Conservation (phyloP, 306 rosid species). For the Dryas drummondii region DNA sequence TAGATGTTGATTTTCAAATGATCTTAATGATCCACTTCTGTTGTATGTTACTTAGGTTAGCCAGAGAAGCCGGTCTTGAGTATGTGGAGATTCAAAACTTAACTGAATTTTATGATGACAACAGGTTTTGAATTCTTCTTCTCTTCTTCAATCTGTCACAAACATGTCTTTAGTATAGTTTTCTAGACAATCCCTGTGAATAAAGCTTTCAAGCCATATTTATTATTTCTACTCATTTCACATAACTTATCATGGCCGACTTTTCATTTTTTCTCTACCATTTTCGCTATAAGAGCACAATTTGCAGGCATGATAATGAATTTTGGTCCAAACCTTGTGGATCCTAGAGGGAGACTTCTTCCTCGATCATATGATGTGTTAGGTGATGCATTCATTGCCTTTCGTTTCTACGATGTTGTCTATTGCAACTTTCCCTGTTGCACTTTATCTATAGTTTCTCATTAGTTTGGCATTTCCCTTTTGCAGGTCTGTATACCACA, state of each 20-base stretch:
- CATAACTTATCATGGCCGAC: slow-evolving; percentile 16
- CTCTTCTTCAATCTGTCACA: slow-evolving; percentile 5
- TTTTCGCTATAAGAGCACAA: slow-evolving; percentile 63
- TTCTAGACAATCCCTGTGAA: background rate
- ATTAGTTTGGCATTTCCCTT: slow-evolving; percentile 22
- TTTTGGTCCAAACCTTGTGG: slow-evolving; percentile 70
- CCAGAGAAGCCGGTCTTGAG: slow-evolving; percentile 97
- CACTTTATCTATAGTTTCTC: slow-evolving; percentile 12
- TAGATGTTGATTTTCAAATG: slow-evolving; percentile 4
- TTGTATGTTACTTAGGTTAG: slow-evolving; percentile 58
- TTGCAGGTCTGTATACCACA: slow-evolving; percentile 80
- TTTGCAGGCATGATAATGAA: slow-evolving; percentile 66
- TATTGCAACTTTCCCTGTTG: slow-evolving; percentile 5
- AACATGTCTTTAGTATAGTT: background rate
- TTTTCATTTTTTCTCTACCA: slow-evolving; percentile 20
- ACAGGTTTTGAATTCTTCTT: slow-evolving; percentile 55
- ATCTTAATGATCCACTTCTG: slow-evolving; percentile 4
- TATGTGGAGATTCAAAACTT: slow-evolving; percentile 91
- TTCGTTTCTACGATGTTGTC: slow-evolving; percentile 17
- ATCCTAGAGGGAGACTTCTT: slow-evolving; percentile 88
- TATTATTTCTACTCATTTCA: background rate
- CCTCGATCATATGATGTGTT: slow-evolving; percentile 84
- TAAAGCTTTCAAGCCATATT: background rate
- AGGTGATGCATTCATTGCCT: slow-evolving; percentile 47
- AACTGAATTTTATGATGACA: slow-evolving; percentile 90